Evolutionary conservation across 208 protist species (phyloP).

Genomic region (Trypanosoma theileri): DNA sequence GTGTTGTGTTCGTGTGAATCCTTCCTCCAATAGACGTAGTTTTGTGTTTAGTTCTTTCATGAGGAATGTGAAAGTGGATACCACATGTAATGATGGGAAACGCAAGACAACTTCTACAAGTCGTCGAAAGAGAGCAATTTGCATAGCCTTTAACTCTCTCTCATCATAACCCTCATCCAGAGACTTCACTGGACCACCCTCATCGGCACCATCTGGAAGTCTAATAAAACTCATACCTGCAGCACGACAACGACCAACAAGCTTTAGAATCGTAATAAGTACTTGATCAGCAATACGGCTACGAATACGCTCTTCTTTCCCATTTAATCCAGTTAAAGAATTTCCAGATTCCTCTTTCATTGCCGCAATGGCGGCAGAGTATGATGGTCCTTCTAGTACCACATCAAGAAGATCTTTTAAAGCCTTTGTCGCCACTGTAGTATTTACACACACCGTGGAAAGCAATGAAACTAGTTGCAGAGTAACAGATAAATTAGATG

Average conservation of each 20-base stretch:
- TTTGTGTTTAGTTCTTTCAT: slow-evolving; percentile 15
- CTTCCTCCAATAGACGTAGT: slow-evolving; percentile 17
- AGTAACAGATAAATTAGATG: slow-evolving; percentile 10
- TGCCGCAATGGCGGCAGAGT: neutral
- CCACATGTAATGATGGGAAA: slow-evolving; percentile 18
- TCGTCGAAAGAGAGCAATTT: slow-evolving; percentile 17
- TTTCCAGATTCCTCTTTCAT: neutral
- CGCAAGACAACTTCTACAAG: slow-evolving; percentile 30
- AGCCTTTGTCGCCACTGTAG: slow-evolving; percentile 12
- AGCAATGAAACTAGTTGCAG: slow-evolving; percentile 23
- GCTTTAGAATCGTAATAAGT: slow-evolving; percentile 14
- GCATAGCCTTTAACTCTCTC: slow-evolving; percentile 9
- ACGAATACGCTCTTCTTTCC: neutral
- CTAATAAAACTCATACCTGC: slow-evolving; percentile 26
- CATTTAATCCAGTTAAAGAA: neutral
- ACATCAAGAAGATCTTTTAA: slow-evolving; percentile 23
- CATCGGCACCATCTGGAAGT: slow-evolving; percentile 32
- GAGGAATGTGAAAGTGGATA: slow-evolving; percentile 19
- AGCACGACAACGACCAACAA: slow-evolving; percentile 27
- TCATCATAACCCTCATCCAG: slow-evolving; percentile 28
- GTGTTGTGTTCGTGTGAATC: neutral
- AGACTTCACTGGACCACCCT: slow-evolving; percentile 27
- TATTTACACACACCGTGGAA: slow-evolving; percentile 18
- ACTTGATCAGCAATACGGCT: slow-evolving; percentile 20
- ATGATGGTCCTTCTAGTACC: slow-evolving; percentile 4